A percentile compares a stretch with the other conserved stretches of the same genome.
Conservation (phyloP, 75 land plant species). For the Larix kaempferi region DNA sequence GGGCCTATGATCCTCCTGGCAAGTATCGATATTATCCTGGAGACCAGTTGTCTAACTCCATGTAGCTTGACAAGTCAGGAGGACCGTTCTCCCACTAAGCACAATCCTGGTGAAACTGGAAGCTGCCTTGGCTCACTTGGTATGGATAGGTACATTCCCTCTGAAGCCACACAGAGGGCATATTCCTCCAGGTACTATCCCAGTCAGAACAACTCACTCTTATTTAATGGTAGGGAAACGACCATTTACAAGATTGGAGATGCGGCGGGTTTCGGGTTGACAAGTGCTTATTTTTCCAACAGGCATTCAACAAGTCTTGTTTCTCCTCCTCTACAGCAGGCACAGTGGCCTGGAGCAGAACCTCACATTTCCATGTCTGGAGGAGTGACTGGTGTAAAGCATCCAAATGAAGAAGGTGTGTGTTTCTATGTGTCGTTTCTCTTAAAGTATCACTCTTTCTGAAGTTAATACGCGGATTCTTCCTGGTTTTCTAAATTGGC, state of each 20-base stretch:
- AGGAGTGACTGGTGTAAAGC: neutral
- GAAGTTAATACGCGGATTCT: no score
- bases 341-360: neutral
- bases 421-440: neutral
- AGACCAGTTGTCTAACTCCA: neutral
- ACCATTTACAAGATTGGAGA: neutral
- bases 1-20: neutral
- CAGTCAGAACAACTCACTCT: neutral
- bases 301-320: neutral
- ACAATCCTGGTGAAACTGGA: neutral
- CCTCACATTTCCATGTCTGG: neutral
- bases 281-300: neutral
- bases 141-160: neutral
- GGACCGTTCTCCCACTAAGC: neutral
- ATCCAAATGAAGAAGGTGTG: neutral
- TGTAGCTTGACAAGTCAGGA: neutral
- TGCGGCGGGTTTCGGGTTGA: neutral
- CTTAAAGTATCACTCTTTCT: no score
- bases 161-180: neutral
- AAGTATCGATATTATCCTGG: neutral
- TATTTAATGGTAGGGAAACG: neutral
- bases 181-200: slow-evolving; percentile 1
- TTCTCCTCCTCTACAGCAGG: neutral
- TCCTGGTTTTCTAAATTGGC: no score
- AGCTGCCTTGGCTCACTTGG: neutral